These are phyloP conservation scores for Daedaleopsis nitida DNA, from an alignment of 768 basidiomycete species.

Conservation along the genomic window DNA sequence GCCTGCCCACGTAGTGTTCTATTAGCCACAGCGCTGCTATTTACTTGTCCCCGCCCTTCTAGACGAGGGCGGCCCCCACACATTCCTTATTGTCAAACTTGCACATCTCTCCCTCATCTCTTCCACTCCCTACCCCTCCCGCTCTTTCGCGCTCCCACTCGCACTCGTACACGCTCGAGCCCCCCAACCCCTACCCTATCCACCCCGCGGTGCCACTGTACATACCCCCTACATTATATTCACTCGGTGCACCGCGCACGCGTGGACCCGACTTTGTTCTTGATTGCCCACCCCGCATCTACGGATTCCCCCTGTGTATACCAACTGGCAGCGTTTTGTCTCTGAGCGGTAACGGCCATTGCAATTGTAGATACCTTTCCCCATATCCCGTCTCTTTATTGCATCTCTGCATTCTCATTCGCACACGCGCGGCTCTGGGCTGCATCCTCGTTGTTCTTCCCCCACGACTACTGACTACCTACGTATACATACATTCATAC, in stretches of 20 bases:
- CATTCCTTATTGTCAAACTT: constrained; percentile 10
- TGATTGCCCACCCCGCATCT: not conserved
- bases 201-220: constrained; percentile 2
- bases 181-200: not conserved
- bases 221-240: constrained; percentile 9
- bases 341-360: constrained; percentile 1
- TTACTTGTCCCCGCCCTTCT: constrained; percentile 6
- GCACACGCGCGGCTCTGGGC: not conserved
- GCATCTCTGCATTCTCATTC: not conserved
- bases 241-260: not conserved
- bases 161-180: too few species aligned
- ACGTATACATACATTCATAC: too few species aligned
- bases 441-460: not conserved
- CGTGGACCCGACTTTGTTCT: not conserved
- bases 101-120: not conserved
- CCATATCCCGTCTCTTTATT: not conserved
- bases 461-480: not conserved
- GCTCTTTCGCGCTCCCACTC: not conserved
- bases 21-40: constrained; percentile 12
- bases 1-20: constrained; percentile 11
- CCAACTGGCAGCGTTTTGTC: not conserved
- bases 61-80: constrained; percentile 12
- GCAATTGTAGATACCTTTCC: constrained; percentile 18
- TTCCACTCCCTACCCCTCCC: not conserved
- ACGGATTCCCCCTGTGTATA: not conserved